Conservation (phyloP, 164 flowering plant genomes). For the Akebia trifoliata region DNA sequence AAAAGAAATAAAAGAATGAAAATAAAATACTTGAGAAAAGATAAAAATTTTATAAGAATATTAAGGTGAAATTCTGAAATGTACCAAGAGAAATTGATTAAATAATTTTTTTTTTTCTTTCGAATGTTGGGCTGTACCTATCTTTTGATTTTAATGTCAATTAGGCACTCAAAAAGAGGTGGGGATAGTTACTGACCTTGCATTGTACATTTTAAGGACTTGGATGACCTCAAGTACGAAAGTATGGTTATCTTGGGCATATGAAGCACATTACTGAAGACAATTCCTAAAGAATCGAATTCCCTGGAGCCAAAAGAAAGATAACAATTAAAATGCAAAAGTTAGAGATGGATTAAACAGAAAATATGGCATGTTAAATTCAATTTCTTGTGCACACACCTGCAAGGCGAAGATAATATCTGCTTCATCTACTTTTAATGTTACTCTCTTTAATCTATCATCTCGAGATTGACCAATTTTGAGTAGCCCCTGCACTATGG, state of each 20-base stretch:
- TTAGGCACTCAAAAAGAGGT: too few species aligned
- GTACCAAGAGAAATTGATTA: too few species aligned
- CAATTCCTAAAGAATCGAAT: slow-evolving; percentile 78
- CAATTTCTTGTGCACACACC: slow-evolving; percentile 30
- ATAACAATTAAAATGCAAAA: background rate
- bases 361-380: background rate
- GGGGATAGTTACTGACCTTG: too few species aligned
- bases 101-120: too few species aligned
- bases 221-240: too few species aligned
- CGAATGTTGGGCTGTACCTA: too few species aligned
- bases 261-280: slow-evolving; percentile 34
- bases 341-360: background rate
- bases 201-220: too few species aligned
- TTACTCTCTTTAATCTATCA: slow-evolving; percentile 58
- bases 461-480: slow-evolving; percentile 70
- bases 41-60: too few species aligned
- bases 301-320: slow-evolving; percentile 41
- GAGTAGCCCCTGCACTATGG: slow-evolving; percentile 67
- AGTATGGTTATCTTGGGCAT: background rate
- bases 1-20: too few species aligned
- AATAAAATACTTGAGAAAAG: too few species aligned
- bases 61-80: too few species aligned
- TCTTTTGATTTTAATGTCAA: too few species aligned
- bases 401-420: slow-evolving; percentile 82
- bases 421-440: slow-evolving; percentile 67